Base-by-base conservation (phyloP, 1,284 basidiomycete genomes). In the Veloporphyrellus conicus region DNA sequence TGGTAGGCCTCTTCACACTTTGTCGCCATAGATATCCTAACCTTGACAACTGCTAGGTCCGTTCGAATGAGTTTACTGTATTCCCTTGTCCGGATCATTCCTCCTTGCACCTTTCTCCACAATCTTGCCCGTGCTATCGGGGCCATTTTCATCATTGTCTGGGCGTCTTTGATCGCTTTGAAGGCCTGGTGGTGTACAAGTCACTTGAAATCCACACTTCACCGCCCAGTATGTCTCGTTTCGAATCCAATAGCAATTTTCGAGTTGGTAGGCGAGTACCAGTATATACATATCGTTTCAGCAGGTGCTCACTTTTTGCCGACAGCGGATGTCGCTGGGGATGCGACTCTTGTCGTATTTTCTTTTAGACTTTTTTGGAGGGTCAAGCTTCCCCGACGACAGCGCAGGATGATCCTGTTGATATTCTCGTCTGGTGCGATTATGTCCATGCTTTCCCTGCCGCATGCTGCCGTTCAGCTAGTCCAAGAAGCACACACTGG, bases 351-450 rank as follows among this genome's bases (percentile, higher is more conserved):
- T 16, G 43, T 56, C 14, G n/a, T 20, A 6, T 28, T 59, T 38
- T 47, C 56, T n/a, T 22, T 60, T 6, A 41, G 25, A 25, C 31
- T 45, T 23, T 35, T 57, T 22, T 57, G 59, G 59, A 41, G 43
- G 11, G 33, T 58, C 43, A 57, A 46, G 18, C 44, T 56, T 38
- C 48, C 37, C 16, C 36, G 22, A 35, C 43, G 50, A 25, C 60
- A 53, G 34, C 53, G 56, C 11, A 45, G 47, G 23, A 60, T 58
- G 48, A 47, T 60, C 25, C 25, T 49, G 6, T 37, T 16, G 14
- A 40, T 48, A 36, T 56, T 59, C 29, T 46, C 42, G 19, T 49
- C 47, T 1, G 40, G 34, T n/a, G 25, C 34, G 3, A 16, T 62
- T 10, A 49, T 60, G 38, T 44, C 33, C n/a, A 11, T 46, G 22